Evolutionary conservation across 1,284 basidiomycete species (phyloP), one percentile per base, ranked within the genome.

Genomic region (Cutaneotrichosporon sp.): DNA sequence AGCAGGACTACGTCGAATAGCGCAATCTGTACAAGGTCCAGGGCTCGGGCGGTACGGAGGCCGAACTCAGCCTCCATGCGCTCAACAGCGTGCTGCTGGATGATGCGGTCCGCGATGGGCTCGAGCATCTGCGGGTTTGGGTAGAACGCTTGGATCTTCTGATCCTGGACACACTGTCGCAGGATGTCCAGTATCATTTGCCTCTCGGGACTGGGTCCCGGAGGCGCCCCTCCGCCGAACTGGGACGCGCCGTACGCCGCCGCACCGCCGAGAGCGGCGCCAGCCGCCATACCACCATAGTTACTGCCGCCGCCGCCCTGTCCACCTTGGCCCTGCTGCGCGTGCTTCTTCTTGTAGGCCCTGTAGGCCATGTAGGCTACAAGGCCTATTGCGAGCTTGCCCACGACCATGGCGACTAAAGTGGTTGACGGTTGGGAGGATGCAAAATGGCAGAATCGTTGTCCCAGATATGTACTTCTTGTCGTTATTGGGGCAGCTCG

Each of bases 51-150:
- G 19, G 64, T 62, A 3, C 75, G 75, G 33, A 78, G 66, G 32
- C 69, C 57, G 75, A 75, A 77, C 44, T 74, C 71, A 6, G 45
- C n/a, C 16, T 72, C 71, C 42, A 78, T 64, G 54, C 66, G 65
- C 32, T 69, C 61, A 7, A 77, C 59, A 0, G 68, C 69, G 42
- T 75, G 74, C 2, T 66, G 67, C 11, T 64, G 61, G 2, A 69
- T 67, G 37, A 78, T 71, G 29, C 65, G 62, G 42, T 71, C 63
- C 7, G 76, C 77, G 55, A 78, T 71, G 24, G 63, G 64, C 46
- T 75, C 70, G 37, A 76, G 63, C 3, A 62, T 60, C 0, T 72
- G 71, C 1, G 65, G 75, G n/a, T 74, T 74, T 56, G 72, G 75
- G 66, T 76, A 77, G 67, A 78, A 46, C 10, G 24, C 24, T 25